Evolutionary conservation across 192 early-diverging fungal species (phyloP).

Genomic region (Rhizophagus clarus): DNA sequence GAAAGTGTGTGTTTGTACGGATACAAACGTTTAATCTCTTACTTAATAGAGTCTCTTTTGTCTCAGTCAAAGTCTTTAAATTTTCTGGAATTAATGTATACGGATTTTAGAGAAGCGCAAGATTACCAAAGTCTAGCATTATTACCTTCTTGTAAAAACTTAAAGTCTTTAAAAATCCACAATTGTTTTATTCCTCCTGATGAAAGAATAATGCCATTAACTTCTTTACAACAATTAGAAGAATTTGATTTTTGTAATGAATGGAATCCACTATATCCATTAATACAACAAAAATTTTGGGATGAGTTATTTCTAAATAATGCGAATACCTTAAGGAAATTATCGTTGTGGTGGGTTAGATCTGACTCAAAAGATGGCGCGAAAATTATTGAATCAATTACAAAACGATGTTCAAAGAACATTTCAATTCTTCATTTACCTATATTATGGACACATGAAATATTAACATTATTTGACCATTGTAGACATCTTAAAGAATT

Average conservation of each 20-base stretch:
- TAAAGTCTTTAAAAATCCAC: background rate
- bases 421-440: background rate
- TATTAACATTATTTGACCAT: background rate
- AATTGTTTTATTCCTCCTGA: conserved; percentile 10
- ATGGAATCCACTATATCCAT: background rate
- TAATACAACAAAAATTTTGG: background rate
- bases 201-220: conserved; percentile 1
- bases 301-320: background rate
- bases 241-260: conserved; percentile 6
- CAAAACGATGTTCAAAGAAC: background rate
- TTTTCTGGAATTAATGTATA: background rate
- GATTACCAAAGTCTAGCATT: background rate
- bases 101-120: background rate
- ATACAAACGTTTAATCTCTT: background rate
- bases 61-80: background rate
- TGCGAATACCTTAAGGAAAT: background rate
- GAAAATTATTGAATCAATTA: conserved; percentile 1
- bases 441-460: background rate
- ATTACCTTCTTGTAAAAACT: background rate
- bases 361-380: background rate
- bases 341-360: conserved; percentile 1
- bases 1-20: conserved; percentile 4
- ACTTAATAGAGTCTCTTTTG: background rate
- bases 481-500: background rate
- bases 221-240: background rate